A percentile compares a stretch with the other conserved stretches of the same genome.
Evolutionary conservation across 495 filamentous ascomycete species (phyloP).

Genomic region (Lentithecium fluviatile): DNA sequence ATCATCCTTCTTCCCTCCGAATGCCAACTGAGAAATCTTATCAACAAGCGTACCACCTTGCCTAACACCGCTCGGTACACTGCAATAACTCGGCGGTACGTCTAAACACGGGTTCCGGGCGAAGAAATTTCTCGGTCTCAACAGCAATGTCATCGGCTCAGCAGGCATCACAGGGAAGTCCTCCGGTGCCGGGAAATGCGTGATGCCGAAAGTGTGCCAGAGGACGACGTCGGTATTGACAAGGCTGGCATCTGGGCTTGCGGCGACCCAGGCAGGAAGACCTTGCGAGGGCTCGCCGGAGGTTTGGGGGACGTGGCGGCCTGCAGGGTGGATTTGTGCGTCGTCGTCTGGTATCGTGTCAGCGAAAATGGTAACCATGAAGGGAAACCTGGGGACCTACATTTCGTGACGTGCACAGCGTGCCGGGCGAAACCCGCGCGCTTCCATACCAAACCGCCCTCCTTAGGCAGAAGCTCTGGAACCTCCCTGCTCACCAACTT

Average conservation of each 20-base stretch:
- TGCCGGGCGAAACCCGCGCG: conserved; percentile 88
- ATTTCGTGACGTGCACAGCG: conserved; percentile 88
- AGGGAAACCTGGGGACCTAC: conserved; percentile 50
- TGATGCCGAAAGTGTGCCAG: conserved; percentile 95
- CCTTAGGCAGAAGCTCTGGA: conserved; percentile 75
- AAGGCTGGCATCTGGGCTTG: conserved; percentile 66
- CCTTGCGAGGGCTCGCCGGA: conserved; percentile 78
- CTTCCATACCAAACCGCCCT: conserved; percentile 86
- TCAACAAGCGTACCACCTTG: conserved; percentile 39
- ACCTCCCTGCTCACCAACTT: conserved; percentile 89
- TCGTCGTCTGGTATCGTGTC: conserved; percentile 60
- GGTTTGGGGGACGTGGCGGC: conserved; percentile 91
- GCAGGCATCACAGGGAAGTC: conserved; percentile 96
- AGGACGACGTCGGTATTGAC: conserved; percentile 87
- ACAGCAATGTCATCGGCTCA: conserved; percentile 80
- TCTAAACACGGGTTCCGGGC: conserved; percentile 80
- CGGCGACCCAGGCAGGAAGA: conserved; percentile 79
- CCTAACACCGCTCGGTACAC: conserved; percentile 61
- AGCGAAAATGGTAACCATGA: not conserved
- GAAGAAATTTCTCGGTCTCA: conserved; percentile 89
- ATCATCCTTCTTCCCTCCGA: conserved; percentile 32
- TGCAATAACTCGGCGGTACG: conserved; percentile 76
- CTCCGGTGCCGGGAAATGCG: conserved; percentile 88
- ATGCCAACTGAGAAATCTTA: conserved; percentile 39
- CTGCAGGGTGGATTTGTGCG: conserved; percentile 86